Evolutionary conservation across 441 rosid genomes (phyloP).

Genomic region (Cnidoscolus chayamansa): DNA sequence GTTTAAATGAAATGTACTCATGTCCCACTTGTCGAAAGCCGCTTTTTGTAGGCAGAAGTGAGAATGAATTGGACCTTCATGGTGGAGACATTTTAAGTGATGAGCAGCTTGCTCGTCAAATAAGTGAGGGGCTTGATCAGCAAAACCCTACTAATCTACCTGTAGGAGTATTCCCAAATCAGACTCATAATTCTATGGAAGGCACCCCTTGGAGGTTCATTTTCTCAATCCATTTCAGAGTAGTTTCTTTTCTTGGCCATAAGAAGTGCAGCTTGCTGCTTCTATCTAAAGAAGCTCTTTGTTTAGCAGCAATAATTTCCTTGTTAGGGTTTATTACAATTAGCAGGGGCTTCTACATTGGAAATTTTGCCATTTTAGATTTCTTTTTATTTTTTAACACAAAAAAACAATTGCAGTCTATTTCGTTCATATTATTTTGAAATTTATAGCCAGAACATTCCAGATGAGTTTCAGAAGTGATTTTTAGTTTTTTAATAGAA

Average conservation of each 20-base stretch:
- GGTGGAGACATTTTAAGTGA: conserved; percentile 51
- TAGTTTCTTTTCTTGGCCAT: conserved; percentile 15
- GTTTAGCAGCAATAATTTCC: neutral
- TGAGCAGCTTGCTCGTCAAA: conserved; percentile 82
- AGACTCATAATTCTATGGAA: conserved; percentile 55
- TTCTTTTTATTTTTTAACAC: neutral
- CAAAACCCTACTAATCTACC: conserved; percentile 53
- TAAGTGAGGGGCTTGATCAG: conserved; percentile 55
- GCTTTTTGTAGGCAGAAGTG: conserved; percentile 67
- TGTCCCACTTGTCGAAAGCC: conserved; percentile 99
- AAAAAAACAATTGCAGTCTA: neutral
- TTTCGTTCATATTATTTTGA: neutral
- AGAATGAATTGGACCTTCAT: conserved; percentile 50
- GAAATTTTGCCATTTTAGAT: neutral
- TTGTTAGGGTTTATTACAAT: neutral
- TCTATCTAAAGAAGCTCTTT: conserved; percentile 1
- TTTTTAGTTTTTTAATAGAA: neutral
- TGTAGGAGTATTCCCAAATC: conserved; percentile 64
- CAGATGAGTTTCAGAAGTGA: neutral
- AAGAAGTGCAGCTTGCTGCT: conserved; percentile 11
- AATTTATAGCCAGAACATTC: neutral
- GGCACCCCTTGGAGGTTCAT: conserved; percentile 79
- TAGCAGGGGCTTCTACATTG: neutral
- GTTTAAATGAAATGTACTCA: conserved; percentile 82
- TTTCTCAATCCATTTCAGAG: conserved; percentile 27